Evolutionary conservation across 805 yeast species (phyloP), one percentile per base, ranked within the genome.

Genomic region (Nematodospora valgi): DNA sequence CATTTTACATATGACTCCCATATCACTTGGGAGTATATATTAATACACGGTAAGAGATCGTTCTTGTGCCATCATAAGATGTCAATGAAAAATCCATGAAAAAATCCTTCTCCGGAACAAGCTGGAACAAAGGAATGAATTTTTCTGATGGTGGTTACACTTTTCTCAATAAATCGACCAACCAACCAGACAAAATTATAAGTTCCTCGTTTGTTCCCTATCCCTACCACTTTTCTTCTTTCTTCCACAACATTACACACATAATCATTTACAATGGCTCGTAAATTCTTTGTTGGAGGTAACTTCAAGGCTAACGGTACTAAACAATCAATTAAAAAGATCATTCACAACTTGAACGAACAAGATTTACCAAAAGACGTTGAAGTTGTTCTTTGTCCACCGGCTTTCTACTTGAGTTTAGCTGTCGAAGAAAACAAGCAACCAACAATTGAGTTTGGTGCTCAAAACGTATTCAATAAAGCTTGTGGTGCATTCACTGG

Each of bases 301-400:
- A 93, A 93, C 88, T 91, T 93, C 80, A 93, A 93, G 72, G 82
- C 93, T 86, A 93, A 93, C 78, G 98, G 98, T 62, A 72, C 95
- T 60, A 82, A 81, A 70, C 78, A 76, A 54, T 83, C 93, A 53
- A 85, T 93, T 66, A 77, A 79, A 64, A 69, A 78, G 51, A 89
- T 93, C 59, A 82, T 91, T 45, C 89, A 80, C 47, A 72, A 80
- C 70, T 78, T 93, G 60, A 91, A 91, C 77, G 61, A 68, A 36
- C 83, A 94, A 48, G 72, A 77, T 34, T 71, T 93, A 50, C 85
- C 94, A 47, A 56, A 75, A 35, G 71, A 81, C 56, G 91, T 85
- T 41, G 93, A 91, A 72, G 96, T 93, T 50, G 98, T 91, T 45
- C 77, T 93, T 65, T 80, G 95, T 52, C 98, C 98, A 44, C 98